These are phyloP conservation scores for Pythium rishiriense DNA, from an alignment of 352 stramenopile genomes.

Conservation along the genomic window DNA sequence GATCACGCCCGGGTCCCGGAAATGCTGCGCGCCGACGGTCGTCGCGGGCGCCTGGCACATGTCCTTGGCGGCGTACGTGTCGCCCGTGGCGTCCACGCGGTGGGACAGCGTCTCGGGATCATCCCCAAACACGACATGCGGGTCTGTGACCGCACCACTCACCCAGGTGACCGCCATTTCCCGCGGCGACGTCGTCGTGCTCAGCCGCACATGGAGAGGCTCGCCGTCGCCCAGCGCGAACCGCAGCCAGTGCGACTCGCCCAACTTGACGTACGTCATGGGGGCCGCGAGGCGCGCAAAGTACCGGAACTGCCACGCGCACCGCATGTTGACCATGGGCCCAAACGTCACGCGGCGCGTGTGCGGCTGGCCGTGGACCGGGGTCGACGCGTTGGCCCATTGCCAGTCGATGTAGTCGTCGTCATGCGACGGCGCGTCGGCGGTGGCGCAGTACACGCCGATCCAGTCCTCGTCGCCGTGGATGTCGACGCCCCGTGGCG, in stretches of 20 bases:
- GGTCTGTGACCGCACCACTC: conserved; percentile 1
- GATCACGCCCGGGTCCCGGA: conserved; percentile 29
- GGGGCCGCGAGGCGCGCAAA: conserved; percentile 13
- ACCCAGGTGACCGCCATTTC: conserved; percentile 32
- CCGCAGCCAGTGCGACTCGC: conserved; percentile 9
- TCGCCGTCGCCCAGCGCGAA: conserved; percentile 25
- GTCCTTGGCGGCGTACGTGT: conserved; percentile 22
- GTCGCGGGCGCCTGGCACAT: conserved; percentile 35
- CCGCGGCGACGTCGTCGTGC: conserved; percentile 15
- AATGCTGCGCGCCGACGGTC: conserved; percentile 16
- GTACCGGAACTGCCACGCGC: conserved; percentile 36
- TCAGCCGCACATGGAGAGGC: conserved; percentile 30
- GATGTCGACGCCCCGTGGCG: neutral
- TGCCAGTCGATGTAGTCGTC: conserved; percentile 27
- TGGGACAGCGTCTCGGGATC: neutral
- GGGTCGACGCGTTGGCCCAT: conserved; percentile 13
- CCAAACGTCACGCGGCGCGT: conserved; percentile 15
- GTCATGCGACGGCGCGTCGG: neutral
- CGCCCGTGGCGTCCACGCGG: conserved; percentile 2
- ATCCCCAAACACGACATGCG: conserved; percentile 17
- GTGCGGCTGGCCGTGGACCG: neutral
- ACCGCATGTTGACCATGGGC: conserved; percentile 37
- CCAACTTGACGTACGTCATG: conserved; percentile 14
- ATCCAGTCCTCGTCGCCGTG: conserved; percentile 15
- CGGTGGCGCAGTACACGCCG: conserved; percentile 17